Evolutionary conservation across 768 basidiomycete species (phyloP).

Genomic region (Suillus paluster): DNA sequence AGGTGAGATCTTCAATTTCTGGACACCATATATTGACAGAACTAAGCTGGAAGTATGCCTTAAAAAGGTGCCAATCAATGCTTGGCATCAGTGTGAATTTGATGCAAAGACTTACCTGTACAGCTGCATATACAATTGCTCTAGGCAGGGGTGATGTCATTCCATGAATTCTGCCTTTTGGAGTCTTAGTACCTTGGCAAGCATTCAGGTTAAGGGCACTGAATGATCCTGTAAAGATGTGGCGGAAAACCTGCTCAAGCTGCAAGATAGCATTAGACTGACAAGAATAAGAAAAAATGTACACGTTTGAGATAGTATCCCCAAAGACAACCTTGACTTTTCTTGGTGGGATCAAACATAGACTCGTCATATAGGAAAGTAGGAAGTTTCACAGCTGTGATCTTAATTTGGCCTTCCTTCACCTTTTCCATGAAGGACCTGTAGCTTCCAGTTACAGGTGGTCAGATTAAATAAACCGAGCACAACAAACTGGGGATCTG

Average conservation of each 20-base stretch:
- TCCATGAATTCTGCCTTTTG: conserved; percentile 3
- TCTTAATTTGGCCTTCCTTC: conserved; percentile 1
- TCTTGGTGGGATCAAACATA: conserved; percentile 1
- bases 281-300: not conserved
- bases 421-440: conserved; percentile 3
- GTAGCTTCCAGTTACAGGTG: not conserved
- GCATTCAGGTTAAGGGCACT: not conserved
- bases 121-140: conserved; percentile 6
- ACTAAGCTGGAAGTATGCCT: conserved; percentile 5
- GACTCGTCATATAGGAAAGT: conserved; percentile 2
- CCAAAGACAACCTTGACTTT: not conserved
- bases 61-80: not conserved
- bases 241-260: not conserved
- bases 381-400: not conserved
- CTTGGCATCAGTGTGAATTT: not conserved
- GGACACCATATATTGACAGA: not conserved
- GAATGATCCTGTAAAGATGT: conserved; percentile 7
- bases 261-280: not conserved
- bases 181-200: not conserved
- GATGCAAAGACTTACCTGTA: not conserved
- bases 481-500: not conserved
- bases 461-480: too few species aligned
- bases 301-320: conserved; percentile 2
- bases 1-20: not conserved
- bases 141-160: not conserved